Evolutionary conservation across 352 stramenopile species (phyloP).

Genomic region (Phytophthora agathidicida): DNA sequence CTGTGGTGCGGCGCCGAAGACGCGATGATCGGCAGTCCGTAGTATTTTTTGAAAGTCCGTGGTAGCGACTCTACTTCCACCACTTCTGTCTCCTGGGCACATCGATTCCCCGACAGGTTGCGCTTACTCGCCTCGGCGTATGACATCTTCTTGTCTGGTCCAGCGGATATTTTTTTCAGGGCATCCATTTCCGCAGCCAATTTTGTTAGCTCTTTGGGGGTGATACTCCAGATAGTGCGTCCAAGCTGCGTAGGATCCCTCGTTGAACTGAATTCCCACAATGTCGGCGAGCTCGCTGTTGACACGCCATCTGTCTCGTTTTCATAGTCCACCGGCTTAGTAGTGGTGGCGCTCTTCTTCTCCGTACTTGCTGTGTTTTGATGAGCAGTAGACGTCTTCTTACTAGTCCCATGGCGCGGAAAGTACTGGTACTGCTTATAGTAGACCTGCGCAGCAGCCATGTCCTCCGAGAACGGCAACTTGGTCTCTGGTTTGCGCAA

Average conservation of each 20-base stretch:
- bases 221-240: conserved; percentile 44
- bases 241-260: not conserved
- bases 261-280: not conserved
- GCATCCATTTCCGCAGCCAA: conserved; percentile 23
- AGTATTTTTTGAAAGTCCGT: conserved; percentile 39
- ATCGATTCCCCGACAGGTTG: conserved; percentile 4
- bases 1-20: not conserved
- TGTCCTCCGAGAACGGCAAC: not conserved
- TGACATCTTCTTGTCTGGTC: conserved; percentile 12
- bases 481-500: conserved; percentile 7
- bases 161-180: conserved; percentile 1
- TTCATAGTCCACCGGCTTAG: not conserved
- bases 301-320: not conserved
- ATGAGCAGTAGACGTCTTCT: not conserved
- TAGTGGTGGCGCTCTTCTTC: too few species aligned
- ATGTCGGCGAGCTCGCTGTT: not conserved
- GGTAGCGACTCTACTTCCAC: not conserved
- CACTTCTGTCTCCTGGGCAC: not conserved
- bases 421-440: conserved; percentile 26
- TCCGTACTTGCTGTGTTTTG: not conserved
- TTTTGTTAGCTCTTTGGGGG: conserved; percentile 33
- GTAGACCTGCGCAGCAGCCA: conserved; percentile 13
- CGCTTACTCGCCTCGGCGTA: conserved; percentile 33
- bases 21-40: conserved; percentile 32
- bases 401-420: conserved; percentile 5